Evolutionary conservation across 2,329 filamentous ascomycete species (phyloP).

Genomic region (Coniochaeta sp.): DNA sequence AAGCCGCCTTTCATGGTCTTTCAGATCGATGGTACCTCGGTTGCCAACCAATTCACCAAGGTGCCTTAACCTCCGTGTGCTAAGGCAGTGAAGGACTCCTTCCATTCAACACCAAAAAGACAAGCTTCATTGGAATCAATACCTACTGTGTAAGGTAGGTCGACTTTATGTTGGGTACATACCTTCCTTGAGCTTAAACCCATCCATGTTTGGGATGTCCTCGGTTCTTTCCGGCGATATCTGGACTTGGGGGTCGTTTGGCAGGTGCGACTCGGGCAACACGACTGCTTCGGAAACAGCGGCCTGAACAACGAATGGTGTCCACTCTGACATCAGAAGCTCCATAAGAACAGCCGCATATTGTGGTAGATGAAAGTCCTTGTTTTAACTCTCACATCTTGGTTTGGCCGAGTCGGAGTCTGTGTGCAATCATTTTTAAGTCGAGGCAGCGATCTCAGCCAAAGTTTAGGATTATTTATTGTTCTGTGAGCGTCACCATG

Average conservation of each 20-base stretch:
- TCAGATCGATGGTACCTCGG: too few relatives aligned
- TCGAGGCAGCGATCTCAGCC: background rate
- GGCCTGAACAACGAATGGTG: background rate
- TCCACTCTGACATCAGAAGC: background rate
- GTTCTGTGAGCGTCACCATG: background rate
- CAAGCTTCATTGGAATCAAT: too few relatives aligned
- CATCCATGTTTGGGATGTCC: background rate
- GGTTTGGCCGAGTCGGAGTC: background rate
- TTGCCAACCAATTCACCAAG: too few relatives aligned
- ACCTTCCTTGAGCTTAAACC: background rate
- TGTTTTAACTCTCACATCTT: background rate
- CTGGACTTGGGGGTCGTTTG: background rate
- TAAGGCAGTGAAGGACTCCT: too few relatives aligned
- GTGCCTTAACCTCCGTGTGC: too few relatives aligned
- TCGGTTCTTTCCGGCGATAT: background rate
- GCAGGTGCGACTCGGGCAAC: background rate
- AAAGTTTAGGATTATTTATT: too few relatives aligned
- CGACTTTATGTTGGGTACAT: background rate
- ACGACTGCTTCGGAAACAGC: background rate
- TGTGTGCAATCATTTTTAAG: too few relatives aligned
- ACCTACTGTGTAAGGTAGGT: too few relatives aligned
- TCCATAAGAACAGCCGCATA: background rate
- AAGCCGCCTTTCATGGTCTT: too few relatives aligned
- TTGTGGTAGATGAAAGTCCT: background rate
- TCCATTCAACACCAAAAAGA: too few relatives aligned